phyloP scores from a whole-genome alignment of 2,329 filamentous ascomycete species.

The Didymella keratinophila region DNA sequence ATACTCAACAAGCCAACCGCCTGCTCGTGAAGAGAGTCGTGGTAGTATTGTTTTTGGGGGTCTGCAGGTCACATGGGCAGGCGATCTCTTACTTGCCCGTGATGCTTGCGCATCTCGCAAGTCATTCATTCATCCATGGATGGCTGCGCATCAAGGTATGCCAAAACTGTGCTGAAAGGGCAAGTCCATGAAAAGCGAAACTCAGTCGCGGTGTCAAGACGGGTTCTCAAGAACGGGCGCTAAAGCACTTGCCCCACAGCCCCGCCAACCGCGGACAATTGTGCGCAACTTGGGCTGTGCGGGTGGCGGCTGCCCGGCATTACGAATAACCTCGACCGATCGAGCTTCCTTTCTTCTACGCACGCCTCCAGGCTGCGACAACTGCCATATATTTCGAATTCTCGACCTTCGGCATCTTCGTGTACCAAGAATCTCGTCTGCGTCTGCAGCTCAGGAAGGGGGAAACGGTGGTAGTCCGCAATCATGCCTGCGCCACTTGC shows the following conservation, averaged over 20 bases:
- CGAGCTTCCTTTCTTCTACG: constrained; percentile 4
- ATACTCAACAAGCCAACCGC: no score
- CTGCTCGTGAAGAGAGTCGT: no score
- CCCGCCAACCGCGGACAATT: background rate
- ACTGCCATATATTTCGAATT: background rate
- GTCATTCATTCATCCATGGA: no score
- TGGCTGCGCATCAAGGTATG: no score
- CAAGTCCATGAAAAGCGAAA: no score
- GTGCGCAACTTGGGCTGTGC: constrained; percentile 23
- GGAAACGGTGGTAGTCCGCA: constrained; percentile 7
- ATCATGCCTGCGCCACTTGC: constrained; percentile 53
- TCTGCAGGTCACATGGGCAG: no score
- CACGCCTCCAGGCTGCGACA: constrained; percentile 21
- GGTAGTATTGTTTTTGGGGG: no score
- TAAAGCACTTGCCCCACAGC: background rate
- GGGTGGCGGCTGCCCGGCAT: constrained; percentile 24
- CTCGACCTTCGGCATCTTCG: background rate
- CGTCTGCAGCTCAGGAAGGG: background rate
- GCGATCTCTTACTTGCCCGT: no score
- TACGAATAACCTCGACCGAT: constrained; percentile 18
- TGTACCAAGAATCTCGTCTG: background rate
- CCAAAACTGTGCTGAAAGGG: no score
- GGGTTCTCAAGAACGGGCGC: background rate
- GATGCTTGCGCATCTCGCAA: no score
- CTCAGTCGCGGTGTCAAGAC: no score